Evolutionary conservation across 805 yeast species (phyloP), one percentile per base, ranked within the genome.

Genomic region (Nakazawaea pomicola): DNA sequence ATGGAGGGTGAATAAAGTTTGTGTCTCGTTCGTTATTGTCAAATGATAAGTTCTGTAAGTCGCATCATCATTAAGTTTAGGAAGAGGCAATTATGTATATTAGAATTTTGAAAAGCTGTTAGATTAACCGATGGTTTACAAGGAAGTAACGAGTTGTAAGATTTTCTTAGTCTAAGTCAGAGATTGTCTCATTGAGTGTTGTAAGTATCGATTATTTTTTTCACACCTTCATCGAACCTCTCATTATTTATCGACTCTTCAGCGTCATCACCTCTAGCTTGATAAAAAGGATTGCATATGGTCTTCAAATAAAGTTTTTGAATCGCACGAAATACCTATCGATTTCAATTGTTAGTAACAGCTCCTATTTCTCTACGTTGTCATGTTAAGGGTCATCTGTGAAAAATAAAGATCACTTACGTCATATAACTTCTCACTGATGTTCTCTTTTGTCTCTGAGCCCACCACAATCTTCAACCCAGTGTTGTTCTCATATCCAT

Each of bases 391-490:
- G 14, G 8, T 16, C 16, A 15, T 9, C 8, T 31, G 20, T 15
- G 6, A 17, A 11, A 9, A 31, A 50, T 31, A 56, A 48, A 10
- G 43, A 41, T 20, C 39, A 47, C 37, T 44, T 27, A 39, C 47
- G 40, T 20, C 29, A 44, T 38, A 52, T 54, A 46, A 41, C 37
- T 38, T 46, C 14, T 55, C 58, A 41, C 54, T 38, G 14, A 43
- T 43, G 33, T 45, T 53, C 31, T 62, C 62, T 42, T 61, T 61
- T 10, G 60, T 51, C 17, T 65, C 53, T 16, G 70, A 59, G 3
- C 89, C 90, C 17, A 81, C 60, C 16, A 82, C 73, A 2, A 83
- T 70, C 56, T 80, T 81, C 37, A 82, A 60, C 8, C 87, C 87
- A 27, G 83, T 80, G 50, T 72, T 77, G 6, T 83, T 76, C 55